Conservation (phyloP, 192 early-diverging fungal genomes). For the Coemansia sp. region DNA sequence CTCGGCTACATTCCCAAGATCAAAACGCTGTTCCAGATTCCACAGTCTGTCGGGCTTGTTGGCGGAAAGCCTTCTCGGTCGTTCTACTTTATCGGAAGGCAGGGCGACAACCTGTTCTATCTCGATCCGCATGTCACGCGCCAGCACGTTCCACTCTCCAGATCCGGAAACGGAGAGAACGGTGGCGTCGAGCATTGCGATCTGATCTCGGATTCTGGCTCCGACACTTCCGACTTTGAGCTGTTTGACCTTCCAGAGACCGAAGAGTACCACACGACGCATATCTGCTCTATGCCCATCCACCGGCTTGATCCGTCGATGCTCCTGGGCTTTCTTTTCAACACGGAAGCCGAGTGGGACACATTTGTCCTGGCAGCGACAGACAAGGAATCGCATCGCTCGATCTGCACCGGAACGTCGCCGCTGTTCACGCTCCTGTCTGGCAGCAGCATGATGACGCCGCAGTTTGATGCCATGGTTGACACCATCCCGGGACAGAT, state of each 20-base stretch:
- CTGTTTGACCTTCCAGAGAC: constrained; percentile 37
- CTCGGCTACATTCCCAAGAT: constrained; percentile 50
- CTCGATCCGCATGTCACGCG: constrained; percentile 56
- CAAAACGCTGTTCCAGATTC: constrained; percentile 53
- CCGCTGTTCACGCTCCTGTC: constrained; percentile 53
- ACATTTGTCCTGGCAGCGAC: constrained; percentile 51
- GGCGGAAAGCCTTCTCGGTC: constrained; percentile 55
- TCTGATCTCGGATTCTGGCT: constrained; percentile 33
- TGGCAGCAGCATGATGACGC: constrained; percentile 54
- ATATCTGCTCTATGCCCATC: constrained; percentile 51
- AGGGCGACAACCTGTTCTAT: constrained; percentile 54
- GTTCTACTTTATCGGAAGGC: constrained; percentile 53
- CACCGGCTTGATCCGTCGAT: constrained; percentile 54
- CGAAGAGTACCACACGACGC: constrained; percentile 52
- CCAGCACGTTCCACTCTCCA: constrained; percentile 36
- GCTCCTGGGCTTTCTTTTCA: constrained; percentile 56
- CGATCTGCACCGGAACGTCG: constrained; percentile 54
- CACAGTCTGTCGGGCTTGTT: constrained; percentile 54
- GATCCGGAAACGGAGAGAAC: constrained; percentile 17
- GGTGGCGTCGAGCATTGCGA: background rate
- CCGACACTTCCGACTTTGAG: constrained; percentile 51
- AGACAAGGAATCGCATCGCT: constrained; percentile 53
- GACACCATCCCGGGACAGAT: constrained; percentile 32
- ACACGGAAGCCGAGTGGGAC: constrained; percentile 52
- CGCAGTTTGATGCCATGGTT: constrained; percentile 42